These are phyloP conservation scores for Coprinopsis strossmayeri DNA, from an alignment of 768 basidiomycete species.

Conservation along the genomic window DNA sequence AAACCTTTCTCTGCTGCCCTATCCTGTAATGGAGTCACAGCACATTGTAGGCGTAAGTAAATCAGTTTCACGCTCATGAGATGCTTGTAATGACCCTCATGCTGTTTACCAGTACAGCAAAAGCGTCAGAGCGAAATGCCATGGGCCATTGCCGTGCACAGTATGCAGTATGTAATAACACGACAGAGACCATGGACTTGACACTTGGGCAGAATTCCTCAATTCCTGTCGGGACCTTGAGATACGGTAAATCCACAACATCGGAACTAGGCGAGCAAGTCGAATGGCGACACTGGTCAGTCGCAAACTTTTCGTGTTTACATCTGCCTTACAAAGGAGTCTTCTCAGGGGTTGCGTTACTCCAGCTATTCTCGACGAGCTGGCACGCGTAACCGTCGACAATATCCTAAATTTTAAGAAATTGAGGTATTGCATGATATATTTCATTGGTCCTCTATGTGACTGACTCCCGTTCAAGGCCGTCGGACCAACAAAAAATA, in stretches of 20 bases:
- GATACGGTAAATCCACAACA: slow-evolving; percentile 52
- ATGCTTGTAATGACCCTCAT: neutral
- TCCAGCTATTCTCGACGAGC: slow-evolving; percentile 41
- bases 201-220: slow-evolving; percentile 26
- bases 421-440: slow-evolving; percentile 36
- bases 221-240: slow-evolving; percentile 49
- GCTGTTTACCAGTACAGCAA: slow-evolving; percentile 57
- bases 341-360: slow-evolving; percentile 65
- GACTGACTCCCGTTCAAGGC: slow-evolving; percentile 24
- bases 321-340: neutral
- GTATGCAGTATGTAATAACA: slow-evolving; percentile 16
- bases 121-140: slow-evolving; percentile 62
- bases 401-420: slow-evolving; percentile 42
- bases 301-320: neutral
- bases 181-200: neutral
- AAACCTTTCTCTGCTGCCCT: neutral
- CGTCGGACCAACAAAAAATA: slow-evolving; percentile 59
- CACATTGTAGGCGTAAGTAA: slow-evolving; percentile 10
- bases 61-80: neutral
- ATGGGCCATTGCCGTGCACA: slow-evolving; percentile 55
- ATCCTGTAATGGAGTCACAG: slow-evolving; percentile 5
- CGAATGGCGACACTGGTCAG: slow-evolving; percentile 74
- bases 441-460: slow-evolving; percentile 1
- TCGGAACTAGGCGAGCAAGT: slow-evolving; percentile 54
- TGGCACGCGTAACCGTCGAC: slow-evolving; percentile 38